Evolutionary conservation across 768 basidiomycete genomes (phyloP), one percentile per base, ranked within the genome.

Genomic region (Psilocybe cyanescens): DNA sequence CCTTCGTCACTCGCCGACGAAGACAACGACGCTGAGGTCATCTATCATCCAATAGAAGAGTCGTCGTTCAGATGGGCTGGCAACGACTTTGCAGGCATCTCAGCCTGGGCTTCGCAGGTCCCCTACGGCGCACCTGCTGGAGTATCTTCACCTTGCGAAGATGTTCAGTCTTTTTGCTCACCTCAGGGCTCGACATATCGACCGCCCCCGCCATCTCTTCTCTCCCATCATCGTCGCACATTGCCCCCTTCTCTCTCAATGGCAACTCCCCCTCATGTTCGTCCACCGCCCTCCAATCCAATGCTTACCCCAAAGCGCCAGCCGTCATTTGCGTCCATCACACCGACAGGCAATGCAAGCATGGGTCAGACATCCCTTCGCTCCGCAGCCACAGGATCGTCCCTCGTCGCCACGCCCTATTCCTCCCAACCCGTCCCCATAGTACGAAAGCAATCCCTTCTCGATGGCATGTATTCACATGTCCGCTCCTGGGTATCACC

Each of bases 211-310:
- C 80, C 81, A 37, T 72, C 79, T 51, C 78, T 76, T 67, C 72
- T 82, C 70, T 64, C 74, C 63, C 57, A 75, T n/a, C 76, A 77
- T 8, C 78, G 79, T 37, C 78, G 59, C 44, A 54, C 79, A 2
- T 70, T 80, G 2, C 75, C 79, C 0, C 84, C 86, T 3, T 78
- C 85, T 1, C 82, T 88, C 60, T 82, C 77, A 63, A 75, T 85
- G 64, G 81, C 83, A 11, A 78, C 76, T 1, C 78, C 83, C 0
- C 69, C 64, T n/a, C 72, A 64, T 5, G 51, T 71, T 4, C 64
- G 65, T 58, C 72, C 68, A 51, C 72, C 67, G 50, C 61, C 76
- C 45, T 67, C 75, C 30, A 60, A 72, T 52, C 71, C 80, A 5
- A 72, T 78, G 17, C 39, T 67, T 46, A 74, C 75, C 8, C 71